Percentiles rank a stretch among this genome's conserved stretches.
phyloP scores from a whole-genome alignment of 768 basidiomycete genomes.

The Amanita fuliginea region DNA sequence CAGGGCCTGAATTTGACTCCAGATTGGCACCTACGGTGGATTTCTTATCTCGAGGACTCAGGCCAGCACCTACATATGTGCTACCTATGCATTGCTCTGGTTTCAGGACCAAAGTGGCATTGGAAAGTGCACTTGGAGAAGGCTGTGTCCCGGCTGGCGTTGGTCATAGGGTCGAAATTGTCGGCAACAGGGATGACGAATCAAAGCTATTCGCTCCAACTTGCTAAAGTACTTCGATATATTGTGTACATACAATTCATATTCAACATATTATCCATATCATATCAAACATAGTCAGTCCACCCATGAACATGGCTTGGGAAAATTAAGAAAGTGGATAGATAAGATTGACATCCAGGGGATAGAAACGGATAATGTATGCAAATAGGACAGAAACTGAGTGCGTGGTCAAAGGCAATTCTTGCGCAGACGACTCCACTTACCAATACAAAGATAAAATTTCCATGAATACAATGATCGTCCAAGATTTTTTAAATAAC shows the following conservation, averaged over 20 bases:
- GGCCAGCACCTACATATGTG: conserved; percentile 56
- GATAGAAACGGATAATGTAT: conserved; percentile 2
- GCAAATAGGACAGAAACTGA: conserved; percentile 2
- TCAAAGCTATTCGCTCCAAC: conserved; percentile 21
- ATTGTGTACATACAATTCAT: conserved; percentile 2
- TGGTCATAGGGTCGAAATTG: conserved; percentile 52
- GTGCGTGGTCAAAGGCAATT: neutral
- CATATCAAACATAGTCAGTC: neutral
- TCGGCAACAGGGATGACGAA: conserved; percentile 36
- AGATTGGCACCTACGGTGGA: conserved; percentile 62
- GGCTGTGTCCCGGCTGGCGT: conserved; percentile 72
- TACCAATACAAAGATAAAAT: conserved; percentile 5
- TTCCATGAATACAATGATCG: conserved; percentile 5
- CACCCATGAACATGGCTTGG: neutral
- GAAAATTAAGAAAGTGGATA: neutral
- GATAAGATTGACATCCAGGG: neutral
- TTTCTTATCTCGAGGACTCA: conserved; percentile 50
- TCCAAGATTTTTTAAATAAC: conserved; percentile 1
- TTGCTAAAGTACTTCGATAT: conserved; percentile 10
- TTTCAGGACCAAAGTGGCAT: conserved; percentile 61
- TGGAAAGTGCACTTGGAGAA: conserved; percentile 60
- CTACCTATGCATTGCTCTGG: conserved; percentile 84
- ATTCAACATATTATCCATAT: neutral
- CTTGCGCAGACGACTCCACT: neutral
- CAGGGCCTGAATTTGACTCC: conserved; percentile 48